Evolutionary conservation across 108 stramenopile genomes (phyloP), one percentile per base, ranked within the genome.

Genomic region (Skeletonema grethae): DNA sequence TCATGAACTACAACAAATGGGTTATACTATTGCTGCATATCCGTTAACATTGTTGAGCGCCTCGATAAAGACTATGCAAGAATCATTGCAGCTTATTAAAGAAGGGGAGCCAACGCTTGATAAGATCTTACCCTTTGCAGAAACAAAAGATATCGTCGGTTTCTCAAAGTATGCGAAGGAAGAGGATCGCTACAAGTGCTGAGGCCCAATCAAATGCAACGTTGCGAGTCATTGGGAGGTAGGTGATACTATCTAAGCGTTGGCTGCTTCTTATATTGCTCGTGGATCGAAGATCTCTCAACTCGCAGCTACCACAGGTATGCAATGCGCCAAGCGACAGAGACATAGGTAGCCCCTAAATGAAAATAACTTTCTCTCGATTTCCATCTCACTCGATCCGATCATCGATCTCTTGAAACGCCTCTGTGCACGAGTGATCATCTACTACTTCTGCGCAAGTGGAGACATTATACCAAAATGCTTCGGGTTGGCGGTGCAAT

Each of bases 21-120:
- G 98, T 25, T 98, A 96, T 72, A 96, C 95, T 20, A 93, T 98
- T 84, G 98, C 96, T 13, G 98, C 98, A 12, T 98, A 98, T 80
- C 98, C 98, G 0, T 73, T 98, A 66, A 96, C 96, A 45, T 70
- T 98, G 34, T 77, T 98, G 56, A 93, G 91, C 28, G 95, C 97
- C 7, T 91, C 94, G 29, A 97, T 96, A 53, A 93, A 94, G 76
- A 94, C 98, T 24, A 97, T 98, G 96, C 65, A 88, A 48, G 75
- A 84, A 55, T 86, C 92, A 8, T 73, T 98, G 70, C 72, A 83
- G 32, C 77, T 88, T 24, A 95, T 97, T 8, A 82, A 89, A 61
- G 78, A 90, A 6, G 96, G 96, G 12, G 72, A 82, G 28, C 84
- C 88, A 22, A 91, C 93, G 8, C 90, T 94, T 60, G 96, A 97